Evolutionary conservation across 805 yeast species (phyloP).

Genomic region (Yamadazyma nakazawae): DNA sequence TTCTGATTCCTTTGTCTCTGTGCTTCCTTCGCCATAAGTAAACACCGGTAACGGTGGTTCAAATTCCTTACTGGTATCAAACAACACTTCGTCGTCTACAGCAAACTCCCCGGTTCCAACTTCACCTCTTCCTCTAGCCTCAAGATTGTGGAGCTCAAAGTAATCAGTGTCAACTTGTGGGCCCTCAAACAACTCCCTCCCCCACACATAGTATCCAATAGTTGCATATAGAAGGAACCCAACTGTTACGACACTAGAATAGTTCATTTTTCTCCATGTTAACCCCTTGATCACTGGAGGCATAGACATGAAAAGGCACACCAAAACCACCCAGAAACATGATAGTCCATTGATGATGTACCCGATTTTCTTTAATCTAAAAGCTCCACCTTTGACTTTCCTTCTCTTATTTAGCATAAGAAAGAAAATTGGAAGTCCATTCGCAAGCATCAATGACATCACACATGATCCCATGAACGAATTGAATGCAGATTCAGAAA

Average conservation of each 20-base stretch:
- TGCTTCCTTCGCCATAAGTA: slow-evolving; percentile 3
- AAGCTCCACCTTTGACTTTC: slow-evolving; percentile 65
- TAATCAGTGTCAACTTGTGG: slow-evolving; percentile 52
- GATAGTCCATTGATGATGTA: slow-evolving; percentile 60
- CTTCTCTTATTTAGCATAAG: slow-evolving; percentile 56
- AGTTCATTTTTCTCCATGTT: slow-evolving; percentile 49
- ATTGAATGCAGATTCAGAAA: slow-evolving; percentile 73
- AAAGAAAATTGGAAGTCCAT: slow-evolving; percentile 71
- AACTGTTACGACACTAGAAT: slow-evolving; percentile 61
- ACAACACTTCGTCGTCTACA: slow-evolving; percentile 14
- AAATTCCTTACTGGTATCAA: slow-evolving; percentile 5
- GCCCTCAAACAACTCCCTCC: slow-evolving; percentile 57
- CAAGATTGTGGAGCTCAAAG: slow-evolving; percentile 33
- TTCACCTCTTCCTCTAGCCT: slow-evolving; percentile 17
- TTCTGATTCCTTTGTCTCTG: slow-evolving; percentile 1
- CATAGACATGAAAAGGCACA: slow-evolving; percentile 61
- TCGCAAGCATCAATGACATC: slow-evolving; percentile 67
- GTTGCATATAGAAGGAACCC: slow-evolving; percentile 46
- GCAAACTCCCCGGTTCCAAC: slow-evolving; percentile 9
- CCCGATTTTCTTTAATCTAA: slow-evolving; percentile 60
- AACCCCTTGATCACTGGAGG: slow-evolving; percentile 57
- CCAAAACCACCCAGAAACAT: slow-evolving; percentile 56
- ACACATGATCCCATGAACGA: slow-evolving; percentile 85
- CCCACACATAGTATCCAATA: slow-evolving; percentile 59
- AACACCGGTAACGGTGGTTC: slow-evolving; percentile 10